Evolutionary conservation across 768 basidiomycete genomes (phyloP).

Genomic region (Mycena leptocephala): DNA sequence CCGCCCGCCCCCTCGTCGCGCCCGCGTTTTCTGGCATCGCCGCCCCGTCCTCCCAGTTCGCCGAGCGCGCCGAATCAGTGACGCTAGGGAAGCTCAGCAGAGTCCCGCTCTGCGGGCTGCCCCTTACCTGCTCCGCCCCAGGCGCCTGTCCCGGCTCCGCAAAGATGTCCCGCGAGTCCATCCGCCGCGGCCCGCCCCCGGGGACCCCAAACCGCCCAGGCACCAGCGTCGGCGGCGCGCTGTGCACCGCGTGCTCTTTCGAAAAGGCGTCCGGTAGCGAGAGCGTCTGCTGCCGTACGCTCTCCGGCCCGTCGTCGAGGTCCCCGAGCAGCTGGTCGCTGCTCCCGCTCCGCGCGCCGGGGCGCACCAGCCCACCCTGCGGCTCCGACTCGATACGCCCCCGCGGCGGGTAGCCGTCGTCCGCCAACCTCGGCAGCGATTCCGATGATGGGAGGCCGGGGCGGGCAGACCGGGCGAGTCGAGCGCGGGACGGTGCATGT

Average conservation of each 20-base stretch:
- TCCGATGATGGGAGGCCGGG: conserved; percentile 41
- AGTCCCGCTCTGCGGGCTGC: conserved; percentile 48
- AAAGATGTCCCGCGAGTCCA: conserved; percentile 59
- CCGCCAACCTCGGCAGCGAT: conserved; percentile 51
- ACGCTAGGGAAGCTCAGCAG: conserved; percentile 67
- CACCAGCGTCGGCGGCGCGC: conserved; percentile 63
- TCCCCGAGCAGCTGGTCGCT: conserved; percentile 31
- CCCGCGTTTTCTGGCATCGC: conserved; percentile 3
- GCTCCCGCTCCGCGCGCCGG: conserved; percentile 5
- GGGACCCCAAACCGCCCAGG: conserved; percentile 45
- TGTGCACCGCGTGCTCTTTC: conserved; percentile 55
- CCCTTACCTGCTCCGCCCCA: conserved; percentile 34
- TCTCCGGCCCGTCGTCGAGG: conserved; percentile 31
- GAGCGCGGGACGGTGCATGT: conserved; percentile 64
- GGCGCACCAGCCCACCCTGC: conserved; percentile 1
- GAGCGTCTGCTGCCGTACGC: conserved; percentile 46
- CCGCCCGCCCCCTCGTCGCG: conserved; percentile 51
- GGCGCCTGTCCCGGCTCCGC: conserved; percentile 36
- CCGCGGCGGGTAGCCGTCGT: conserved; percentile 34
- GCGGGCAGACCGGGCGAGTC: conserved; percentile 47
- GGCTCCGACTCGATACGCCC: conserved; percentile 29
- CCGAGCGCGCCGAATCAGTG: conserved; percentile 65
- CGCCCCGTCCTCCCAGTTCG: conserved; percentile 56
- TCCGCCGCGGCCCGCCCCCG: conserved; percentile 39
- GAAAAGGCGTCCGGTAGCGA: conserved; percentile 47